Conservation (phyloP, 2,329 filamentous ascomycete species). For the Waltergamsia citrina region DNA sequence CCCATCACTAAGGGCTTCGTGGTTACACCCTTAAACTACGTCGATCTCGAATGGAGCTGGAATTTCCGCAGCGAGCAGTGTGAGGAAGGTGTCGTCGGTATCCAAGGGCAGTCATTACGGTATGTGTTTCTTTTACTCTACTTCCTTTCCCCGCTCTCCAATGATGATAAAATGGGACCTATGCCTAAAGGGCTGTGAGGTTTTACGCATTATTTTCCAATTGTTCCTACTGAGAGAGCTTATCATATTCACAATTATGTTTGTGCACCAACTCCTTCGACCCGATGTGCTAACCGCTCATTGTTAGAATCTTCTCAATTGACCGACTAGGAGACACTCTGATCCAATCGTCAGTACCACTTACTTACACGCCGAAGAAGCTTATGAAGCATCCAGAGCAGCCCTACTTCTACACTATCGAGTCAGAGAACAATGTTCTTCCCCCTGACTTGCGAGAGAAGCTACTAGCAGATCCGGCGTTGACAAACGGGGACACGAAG, state of each 20-base stretch:
- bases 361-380: constrained; percentile 84
- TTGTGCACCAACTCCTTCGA: constrained; percentile 3
- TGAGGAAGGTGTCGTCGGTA: constrained; percentile 86
- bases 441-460: constrained; percentile 68
- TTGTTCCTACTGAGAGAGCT: constrained; percentile 89
- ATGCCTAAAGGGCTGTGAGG: constrained; percentile 47
- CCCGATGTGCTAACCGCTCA: neutral
- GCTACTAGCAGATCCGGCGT: constrained; percentile 61
- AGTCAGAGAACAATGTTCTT: constrained; percentile 87
- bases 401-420: constrained; percentile 86
- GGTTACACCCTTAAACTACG: constrained; percentile 84
- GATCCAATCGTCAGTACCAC: constrained; percentile 74
- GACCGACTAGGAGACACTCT: constrained; percentile 80
- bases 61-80: constrained; percentile 96
- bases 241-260: constrained; percentile 10
- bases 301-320: constrained; percentile 54
- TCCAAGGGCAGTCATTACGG: constrained; percentile 81
- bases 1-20: constrained; percentile 80
- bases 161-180: constrained; percentile 61
- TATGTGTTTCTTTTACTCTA: constrained; percentile 36
- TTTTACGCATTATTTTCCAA: constrained; percentile 55
- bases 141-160: constrained; percentile 20
- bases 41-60: constrained; percentile 85
- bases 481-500: constrained; percentile 62
- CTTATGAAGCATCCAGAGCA: constrained; percentile 82